A percentile compares a stretch with the other conserved stretches of the same genome.
These are phyloP conservation scores for Geosmithia morbida DNA, from an alignment of 2,329 filamentous ascomycete genomes.

Conservation along the genomic window DNA sequence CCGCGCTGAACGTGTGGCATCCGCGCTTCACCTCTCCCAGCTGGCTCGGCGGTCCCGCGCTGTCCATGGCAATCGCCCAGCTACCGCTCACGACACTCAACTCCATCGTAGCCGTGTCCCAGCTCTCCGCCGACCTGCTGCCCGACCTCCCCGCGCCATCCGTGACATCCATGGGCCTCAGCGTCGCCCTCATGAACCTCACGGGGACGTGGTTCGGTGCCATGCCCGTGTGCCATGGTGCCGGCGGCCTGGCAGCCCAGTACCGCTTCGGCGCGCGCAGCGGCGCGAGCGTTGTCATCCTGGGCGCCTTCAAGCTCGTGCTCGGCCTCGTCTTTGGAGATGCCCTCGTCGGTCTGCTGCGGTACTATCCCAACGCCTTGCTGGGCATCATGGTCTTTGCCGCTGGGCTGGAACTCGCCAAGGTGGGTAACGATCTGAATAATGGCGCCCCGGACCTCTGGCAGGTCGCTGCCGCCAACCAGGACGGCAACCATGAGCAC, in stretches of 20 bases:
- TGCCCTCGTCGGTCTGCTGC: conserved; percentile 55
- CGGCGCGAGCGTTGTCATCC: conserved; percentile 66
- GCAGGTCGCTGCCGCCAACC: conserved; percentile 34
- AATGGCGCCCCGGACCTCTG: conserved; percentile 49
- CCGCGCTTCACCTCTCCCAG: conserved; percentile 25
- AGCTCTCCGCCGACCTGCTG: conserved; percentile 64
- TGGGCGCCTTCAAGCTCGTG: conserved; percentile 62
- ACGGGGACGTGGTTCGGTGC: conserved; percentile 80
- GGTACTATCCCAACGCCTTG: conserved; percentile 59
- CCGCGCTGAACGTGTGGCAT: conserved; percentile 44
- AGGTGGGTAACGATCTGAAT: conserved; percentile 73
- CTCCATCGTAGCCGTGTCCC: conserved; percentile 76
- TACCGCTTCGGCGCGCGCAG: conserved; percentile 84
- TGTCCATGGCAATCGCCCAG: conserved; percentile 63
- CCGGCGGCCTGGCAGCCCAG: conserved; percentile 80
- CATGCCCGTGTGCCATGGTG: conserved; percentile 92
- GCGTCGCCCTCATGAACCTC: conserved; percentile 74
- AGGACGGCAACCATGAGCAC: conserved; percentile 11
- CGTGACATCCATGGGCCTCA: conserved; percentile 65
- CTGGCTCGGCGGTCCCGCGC: conserved; percentile 17
- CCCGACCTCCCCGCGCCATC: conserved; percentile 52
- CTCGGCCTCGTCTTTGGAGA: conserved; percentile 65
- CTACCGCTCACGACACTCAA: conserved; percentile 86
- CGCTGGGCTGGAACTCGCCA: conserved; percentile 74
- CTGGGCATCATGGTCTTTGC: conserved; percentile 84